These are phyloP conservation scores for Closterium sp. DNA, from an alignment of 139 green algal species.

Conservation along the genomic window DNA sequence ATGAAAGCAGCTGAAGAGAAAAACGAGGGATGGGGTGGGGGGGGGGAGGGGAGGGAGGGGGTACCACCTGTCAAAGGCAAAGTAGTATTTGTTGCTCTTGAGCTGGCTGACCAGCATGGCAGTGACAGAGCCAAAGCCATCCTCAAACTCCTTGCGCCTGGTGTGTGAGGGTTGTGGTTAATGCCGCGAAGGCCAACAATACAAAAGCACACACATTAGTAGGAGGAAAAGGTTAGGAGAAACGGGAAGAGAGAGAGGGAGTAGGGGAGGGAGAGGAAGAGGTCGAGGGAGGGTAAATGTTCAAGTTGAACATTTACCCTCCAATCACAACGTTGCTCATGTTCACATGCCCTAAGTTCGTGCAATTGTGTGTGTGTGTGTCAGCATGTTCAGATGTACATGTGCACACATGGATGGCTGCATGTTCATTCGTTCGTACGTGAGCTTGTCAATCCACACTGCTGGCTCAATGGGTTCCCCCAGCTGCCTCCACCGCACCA, in stretches of 20 bases:
- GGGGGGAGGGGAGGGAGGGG: too few species aligned
- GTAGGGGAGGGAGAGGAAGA: too few species aligned
- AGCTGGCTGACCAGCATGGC: constrained; percentile 1
- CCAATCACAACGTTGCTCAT: too few species aligned
- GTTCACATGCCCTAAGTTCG: too few species aligned
- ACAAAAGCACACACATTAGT: neutral
- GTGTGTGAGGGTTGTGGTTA: neutral
- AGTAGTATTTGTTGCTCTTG: neutral
- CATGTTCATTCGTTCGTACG: neutral
- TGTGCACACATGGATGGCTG: too few species aligned
- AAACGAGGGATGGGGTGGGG: too few species aligned
- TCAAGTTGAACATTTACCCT: too few species aligned
- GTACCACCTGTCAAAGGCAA: neutral
- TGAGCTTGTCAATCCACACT: neutral
- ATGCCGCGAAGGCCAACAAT: neutral
- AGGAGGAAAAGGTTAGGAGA: too few species aligned
- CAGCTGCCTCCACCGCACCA: neutral
- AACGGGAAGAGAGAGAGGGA: neutral
- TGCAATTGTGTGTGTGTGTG: neutral
- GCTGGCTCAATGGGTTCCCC: neutral
- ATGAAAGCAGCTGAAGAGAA: too few species aligned
- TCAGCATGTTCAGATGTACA: too few species aligned
- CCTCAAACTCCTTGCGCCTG: constrained; percentile 24
- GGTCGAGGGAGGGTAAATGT: too few species aligned
- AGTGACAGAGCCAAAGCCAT: constrained; percentile 6